phyloP scores from a whole-genome alignment of 306 rosid genomes.

The Quercus alba region DNA sequence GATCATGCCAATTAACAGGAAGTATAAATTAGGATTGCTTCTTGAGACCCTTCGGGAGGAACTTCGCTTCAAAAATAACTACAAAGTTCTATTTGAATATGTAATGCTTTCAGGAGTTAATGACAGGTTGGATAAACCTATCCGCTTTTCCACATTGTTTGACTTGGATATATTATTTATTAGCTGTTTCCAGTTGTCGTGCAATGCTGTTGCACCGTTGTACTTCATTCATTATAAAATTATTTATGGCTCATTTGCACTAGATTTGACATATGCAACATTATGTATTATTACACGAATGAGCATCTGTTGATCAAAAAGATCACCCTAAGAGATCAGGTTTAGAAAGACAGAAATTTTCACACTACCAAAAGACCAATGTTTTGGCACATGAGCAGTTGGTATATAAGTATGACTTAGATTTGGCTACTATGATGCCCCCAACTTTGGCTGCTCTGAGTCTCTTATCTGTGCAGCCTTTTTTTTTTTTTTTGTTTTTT shows the following conservation, averaged over 20 bases:
- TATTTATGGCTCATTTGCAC: not conserved
- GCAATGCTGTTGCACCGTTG: not conserved
- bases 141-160: conserved; percentile 17
- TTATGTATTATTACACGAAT: not conserved
- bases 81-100: conserved; percentile 80
- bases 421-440: not conserved
- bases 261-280: not conserved
- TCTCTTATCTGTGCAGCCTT: not conserved
- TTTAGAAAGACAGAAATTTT: not conserved
- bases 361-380: not conserved
- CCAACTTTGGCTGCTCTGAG: not conserved
- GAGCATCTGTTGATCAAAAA: not conserved
- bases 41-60: conserved; percentile 77
- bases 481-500: not conserved
- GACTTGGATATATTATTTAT: conserved; percentile 9
- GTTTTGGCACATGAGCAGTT: not conserved
- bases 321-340: not conserved
- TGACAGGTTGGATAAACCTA: conserved; percentile 55
- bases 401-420: not conserved
- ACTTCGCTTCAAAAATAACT: conserved; percentile 58
- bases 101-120: conserved; percentile 92
- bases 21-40: conserved; percentile 70
- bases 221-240: not conserved
- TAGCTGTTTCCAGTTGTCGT: not conserved
- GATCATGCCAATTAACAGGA: conserved; percentile 95